Percentiles rank a stretch among this genome's conserved stretches.
Conservation (phyloP, 495 filamentous ascomycete genomes). For the Hyaloscypha hepaticicola region DNA sequence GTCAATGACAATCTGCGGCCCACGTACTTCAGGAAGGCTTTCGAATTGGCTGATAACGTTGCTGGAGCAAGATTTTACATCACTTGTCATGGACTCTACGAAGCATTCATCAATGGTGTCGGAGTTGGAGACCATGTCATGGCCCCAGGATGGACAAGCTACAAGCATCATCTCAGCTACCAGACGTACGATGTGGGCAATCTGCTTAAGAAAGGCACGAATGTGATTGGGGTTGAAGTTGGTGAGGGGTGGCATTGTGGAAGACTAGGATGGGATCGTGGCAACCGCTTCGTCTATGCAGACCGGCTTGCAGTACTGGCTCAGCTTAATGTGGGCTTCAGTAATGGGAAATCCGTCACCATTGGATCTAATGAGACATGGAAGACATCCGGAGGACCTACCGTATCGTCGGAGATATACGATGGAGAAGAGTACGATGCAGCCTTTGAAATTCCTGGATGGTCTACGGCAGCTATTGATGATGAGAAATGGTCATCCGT, state of each 20-base stretch:
- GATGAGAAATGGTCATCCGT: slow-evolving; percentile 19
- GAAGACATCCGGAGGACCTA: slow-evolving; percentile 40
- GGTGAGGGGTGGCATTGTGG: slow-evolving; percentile 57
- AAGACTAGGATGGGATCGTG: slow-evolving; percentile 34
- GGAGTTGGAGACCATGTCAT: slow-evolving; percentile 46
- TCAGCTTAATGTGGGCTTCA: slow-evolving; percentile 41
- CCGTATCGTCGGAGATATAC: slow-evolving; percentile 50
- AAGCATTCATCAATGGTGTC: slow-evolving; percentile 48
- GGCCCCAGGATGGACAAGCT: slow-evolving; percentile 56
- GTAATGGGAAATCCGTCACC: slow-evolving; percentile 31
- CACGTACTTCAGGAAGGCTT: slow-evolving; percentile 18
- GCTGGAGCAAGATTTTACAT: slow-evolving; percentile 46
- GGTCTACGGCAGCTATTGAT: slow-evolving; percentile 26
- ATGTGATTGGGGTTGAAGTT: slow-evolving; percentile 49
- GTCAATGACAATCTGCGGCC: slow-evolving; percentile 29
- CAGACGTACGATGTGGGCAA: slow-evolving; percentile 50
- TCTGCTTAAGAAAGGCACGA: slow-evolving; percentile 35
- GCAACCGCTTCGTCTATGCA: slow-evolving; percentile 41
- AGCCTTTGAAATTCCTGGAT: slow-evolving; percentile 30
- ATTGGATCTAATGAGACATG: slow-evolving; percentile 45
- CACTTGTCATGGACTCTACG: slow-evolving; percentile 51
- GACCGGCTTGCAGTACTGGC: slow-evolving; percentile 46
- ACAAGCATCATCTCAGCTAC: slow-evolving; percentile 49
- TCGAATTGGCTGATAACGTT: slow-evolving; percentile 8
- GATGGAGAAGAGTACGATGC: slow-evolving; percentile 53